Conservation (phyloP, 2,329 filamentous ascomycete genomes). For the Talaromyces rugulosus region DNA sequence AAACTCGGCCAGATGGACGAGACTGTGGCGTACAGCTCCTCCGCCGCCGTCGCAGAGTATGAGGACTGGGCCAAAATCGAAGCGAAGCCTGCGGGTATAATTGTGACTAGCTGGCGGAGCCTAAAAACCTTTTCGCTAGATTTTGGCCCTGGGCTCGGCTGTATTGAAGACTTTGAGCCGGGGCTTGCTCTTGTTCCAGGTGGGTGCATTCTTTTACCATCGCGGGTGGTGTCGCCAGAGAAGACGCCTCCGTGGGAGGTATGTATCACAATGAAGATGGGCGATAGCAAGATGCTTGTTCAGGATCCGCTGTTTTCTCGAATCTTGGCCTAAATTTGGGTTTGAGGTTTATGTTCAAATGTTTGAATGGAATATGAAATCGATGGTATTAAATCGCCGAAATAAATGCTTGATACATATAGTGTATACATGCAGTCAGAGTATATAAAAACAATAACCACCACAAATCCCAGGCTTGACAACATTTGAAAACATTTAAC, state of each 20-base stretch:
- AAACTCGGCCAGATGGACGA: neutral
- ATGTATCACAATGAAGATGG: conserved; percentile 11
- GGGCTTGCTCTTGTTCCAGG: neutral
- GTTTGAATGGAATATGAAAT: neutral
- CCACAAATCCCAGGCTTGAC: neutral
- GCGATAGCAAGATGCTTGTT: too few relatives aligned
- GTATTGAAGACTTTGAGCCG: neutral
- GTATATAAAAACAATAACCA: too few relatives aligned
- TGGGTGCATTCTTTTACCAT: neutral
- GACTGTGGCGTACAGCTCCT: neutral
- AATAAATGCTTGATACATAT: neutral
- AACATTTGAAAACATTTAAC: neutral
- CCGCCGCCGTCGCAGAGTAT: neutral
- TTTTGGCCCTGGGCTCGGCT: neutral
- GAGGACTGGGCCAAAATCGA: neutral
- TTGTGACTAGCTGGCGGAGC: neutral
- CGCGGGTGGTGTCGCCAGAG: too few relatives aligned
- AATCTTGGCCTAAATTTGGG: too few relatives aligned
- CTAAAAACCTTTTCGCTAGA: neutral
- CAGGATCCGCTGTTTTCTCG: too few relatives aligned
- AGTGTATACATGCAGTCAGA: neutral
- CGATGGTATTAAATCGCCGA: neutral
- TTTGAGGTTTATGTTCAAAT: too few relatives aligned
- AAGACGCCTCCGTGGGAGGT: neutral
- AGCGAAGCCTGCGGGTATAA: neutral